Conservation (phyloP, 768 basidiomycete genomes). For the Clitopilus hobsonii region DNA sequence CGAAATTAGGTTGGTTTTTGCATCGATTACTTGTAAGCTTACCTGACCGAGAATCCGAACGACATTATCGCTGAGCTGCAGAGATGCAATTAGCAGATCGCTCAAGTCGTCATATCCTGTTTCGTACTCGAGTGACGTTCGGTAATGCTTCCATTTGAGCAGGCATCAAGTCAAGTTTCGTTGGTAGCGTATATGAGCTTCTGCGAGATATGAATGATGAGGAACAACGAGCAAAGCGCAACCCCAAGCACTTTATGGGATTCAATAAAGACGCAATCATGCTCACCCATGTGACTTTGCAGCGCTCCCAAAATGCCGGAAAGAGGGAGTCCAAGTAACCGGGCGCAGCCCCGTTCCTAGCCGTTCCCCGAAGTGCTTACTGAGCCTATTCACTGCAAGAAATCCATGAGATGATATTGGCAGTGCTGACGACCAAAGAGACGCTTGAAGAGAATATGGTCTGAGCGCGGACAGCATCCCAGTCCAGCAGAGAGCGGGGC, state of each 20-base stretch:
- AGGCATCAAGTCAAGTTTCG: constrained; percentile 29
- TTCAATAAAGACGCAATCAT: not conserved
- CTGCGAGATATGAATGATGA: not conserved
- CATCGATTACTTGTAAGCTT: constrained; percentile 9
- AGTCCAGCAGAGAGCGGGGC: not conserved
- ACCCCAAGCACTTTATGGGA: not conserved
- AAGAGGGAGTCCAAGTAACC: not conserved
- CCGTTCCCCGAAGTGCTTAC: not conserved
- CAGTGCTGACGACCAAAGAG: too few species aligned
- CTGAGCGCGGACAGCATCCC: too few species aligned
- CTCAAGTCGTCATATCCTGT: not conserved
- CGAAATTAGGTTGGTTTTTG: not conserved
- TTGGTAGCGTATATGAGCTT: not conserved
- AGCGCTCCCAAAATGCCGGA: not conserved
- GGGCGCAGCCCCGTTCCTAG: not conserved
- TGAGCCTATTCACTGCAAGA: not conserved
- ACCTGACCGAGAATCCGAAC: constrained; percentile 77
- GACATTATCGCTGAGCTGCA: constrained; percentile 64
- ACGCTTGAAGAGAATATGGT: too few species aligned
- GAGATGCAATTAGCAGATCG: constrained; percentile 3
- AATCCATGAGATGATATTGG: too few species aligned
- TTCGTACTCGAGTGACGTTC: constrained; percentile 48
- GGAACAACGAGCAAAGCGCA: not conserved
- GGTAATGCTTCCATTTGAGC: constrained; percentile 48
- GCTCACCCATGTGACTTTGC: not conserved